Evolutionary conservation across 2,329 filamentous ascomycete genomes (phyloP).

Genomic region (Piedraia hortae): DNA sequence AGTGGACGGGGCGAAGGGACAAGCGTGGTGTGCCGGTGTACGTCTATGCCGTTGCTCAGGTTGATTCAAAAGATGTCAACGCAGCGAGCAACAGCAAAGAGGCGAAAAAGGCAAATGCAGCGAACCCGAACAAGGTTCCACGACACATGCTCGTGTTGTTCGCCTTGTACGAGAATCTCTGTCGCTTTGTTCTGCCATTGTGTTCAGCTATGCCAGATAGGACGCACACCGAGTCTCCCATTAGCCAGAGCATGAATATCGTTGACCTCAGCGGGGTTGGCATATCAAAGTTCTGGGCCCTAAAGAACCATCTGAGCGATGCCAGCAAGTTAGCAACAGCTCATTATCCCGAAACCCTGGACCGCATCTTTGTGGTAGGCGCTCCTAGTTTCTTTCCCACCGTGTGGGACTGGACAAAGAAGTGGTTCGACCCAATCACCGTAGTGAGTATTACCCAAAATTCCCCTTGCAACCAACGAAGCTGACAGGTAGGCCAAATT

Average conservation of each 20-base stretch:
- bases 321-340: slow-evolving; percentile 69
- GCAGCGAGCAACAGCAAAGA: slow-evolving; percentile 39
- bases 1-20: slow-evolving; percentile 83
- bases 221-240: slow-evolving; percentile 50
- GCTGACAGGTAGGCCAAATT: slow-evolving; percentile 40
- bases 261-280: slow-evolving; percentile 76
- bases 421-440: slow-evolving; percentile 74
- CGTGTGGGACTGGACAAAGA: slow-evolving; percentile 84
- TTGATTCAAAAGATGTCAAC: slow-evolving; percentile 57
- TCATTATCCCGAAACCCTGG: slow-evolving; percentile 83
- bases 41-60: slow-evolving; percentile 59
- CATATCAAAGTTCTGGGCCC: slow-evolving; percentile 83
- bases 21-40: slow-evolving; percentile 77
- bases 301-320: slow-evolving; percentile 82
- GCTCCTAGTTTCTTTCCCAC: slow-evolving; percentile 78
- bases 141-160: slow-evolving; percentile 63
- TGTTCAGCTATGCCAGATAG: slow-evolving; percentile 50
- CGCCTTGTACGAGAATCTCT: slow-evolving; percentile 79
- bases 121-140: slow-evolving; percentile 25
- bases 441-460: slow-evolving; percentile 17
- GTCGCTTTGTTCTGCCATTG: slow-evolving; percentile 60
- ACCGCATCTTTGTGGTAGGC: slow-evolving; percentile 66
- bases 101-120: slow-evolving; percentile 6
- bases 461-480: not conserved
- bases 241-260: slow-evolving; percentile 74